Evolutionary conservation across 2,329 filamentous ascomycete species (phyloP).

Genomic region (Pyrenochaeta sp.): DNA sequence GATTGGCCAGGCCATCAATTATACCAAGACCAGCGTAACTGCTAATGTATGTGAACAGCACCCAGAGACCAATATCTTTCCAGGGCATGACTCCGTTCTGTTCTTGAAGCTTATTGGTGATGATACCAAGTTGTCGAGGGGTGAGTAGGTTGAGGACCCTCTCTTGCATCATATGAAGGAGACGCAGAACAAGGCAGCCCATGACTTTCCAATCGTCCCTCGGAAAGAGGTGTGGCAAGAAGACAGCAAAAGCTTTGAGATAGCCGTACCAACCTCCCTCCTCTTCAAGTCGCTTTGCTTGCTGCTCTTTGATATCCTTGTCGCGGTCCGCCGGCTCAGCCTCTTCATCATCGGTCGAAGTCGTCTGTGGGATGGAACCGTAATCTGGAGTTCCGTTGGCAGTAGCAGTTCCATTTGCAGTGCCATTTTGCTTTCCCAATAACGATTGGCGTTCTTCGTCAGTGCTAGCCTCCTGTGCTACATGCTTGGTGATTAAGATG

Average conservation of each 20-base stretch:
- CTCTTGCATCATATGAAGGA: conserved; percentile 70
- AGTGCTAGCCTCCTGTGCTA: conserved; percentile 35
- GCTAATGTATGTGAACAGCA: conserved; percentile 56
- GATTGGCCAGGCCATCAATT: conserved; percentile 60
- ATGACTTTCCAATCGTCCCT: conserved; percentile 71
- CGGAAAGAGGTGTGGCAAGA: conserved; percentile 83
- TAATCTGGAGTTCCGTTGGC: conserved; percentile 48
- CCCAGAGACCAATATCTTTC: conserved; percentile 61
- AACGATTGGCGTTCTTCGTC: conserved; percentile 69
- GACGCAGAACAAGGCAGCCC: conserved; percentile 70
- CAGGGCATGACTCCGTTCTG: conserved; percentile 56
- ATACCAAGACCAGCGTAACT: conserved; percentile 61
- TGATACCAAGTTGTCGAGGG: conserved; percentile 81
- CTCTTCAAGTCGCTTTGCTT: conserved; percentile 71
- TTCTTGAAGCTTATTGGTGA: conserved; percentile 72
- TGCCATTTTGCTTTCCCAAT: conserved; percentile 57
- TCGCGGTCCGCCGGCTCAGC: conserved; percentile 60
- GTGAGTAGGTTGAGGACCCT: conserved; percentile 79
- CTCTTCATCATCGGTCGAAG: conserved; percentile 44
- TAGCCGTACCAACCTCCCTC: conserved; percentile 81
- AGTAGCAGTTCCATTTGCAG: conserved; percentile 40
- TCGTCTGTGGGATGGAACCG: conserved; percentile 39
- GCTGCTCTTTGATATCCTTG: conserved; percentile 62
- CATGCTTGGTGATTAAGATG: conserved; percentile 35
- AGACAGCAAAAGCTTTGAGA: conserved; percentile 74